Evolutionary conservation across 2,329 filamentous ascomycete species (phyloP), one percentile per base, ranked within the genome.

Genomic region (Parasarocladium wereldwijsianum): DNA sequence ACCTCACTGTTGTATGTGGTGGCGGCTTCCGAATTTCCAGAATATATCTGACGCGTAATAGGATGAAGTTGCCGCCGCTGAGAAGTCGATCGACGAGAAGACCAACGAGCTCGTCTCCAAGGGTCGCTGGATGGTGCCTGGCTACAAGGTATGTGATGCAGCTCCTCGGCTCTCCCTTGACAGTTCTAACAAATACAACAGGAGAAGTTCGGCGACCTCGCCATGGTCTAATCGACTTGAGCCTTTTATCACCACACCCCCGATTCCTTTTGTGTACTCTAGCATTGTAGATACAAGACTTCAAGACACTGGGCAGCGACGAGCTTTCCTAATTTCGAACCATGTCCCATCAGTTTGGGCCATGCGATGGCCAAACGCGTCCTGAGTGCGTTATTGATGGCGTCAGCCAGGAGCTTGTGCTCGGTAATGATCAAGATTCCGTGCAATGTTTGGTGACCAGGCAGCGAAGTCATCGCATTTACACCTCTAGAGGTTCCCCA

Each of bases 161-260:
- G n/a, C 26, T 14, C 15, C 8, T 25, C 21, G 29, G 19, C 8
- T 32, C 27, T 14, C 23, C 24, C n/a, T 27, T 20, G 11, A 10
- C 26, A 22, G 24, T 44, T 36, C 66, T 79, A 55, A 77, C 54
- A 33, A 40, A 37, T 43, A 27, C 26, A 49, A 43, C 49, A 96
- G 87, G 90, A 98, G 75, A 93, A 86, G 73, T 98, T 96, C 62
- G 90, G 90, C 67, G 86, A 96, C 58, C 76, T 96, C 48, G 87
- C 90, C 48, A 65, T 93, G 47, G 69, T 96, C 58, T 98, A 93
- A 74, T 71, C 55, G 49, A 47, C 38, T 43, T 26, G 18, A 40
- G 35, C 42, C 41, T 45, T 42, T 45, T 45, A 44, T 46, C 51
- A 50, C 49, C 51, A 44, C 40, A 45, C 12, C 16, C 8, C 31